Conservation (phyloP, 148 eudicot species). For the Camellia lanceoleosa region DNA sequence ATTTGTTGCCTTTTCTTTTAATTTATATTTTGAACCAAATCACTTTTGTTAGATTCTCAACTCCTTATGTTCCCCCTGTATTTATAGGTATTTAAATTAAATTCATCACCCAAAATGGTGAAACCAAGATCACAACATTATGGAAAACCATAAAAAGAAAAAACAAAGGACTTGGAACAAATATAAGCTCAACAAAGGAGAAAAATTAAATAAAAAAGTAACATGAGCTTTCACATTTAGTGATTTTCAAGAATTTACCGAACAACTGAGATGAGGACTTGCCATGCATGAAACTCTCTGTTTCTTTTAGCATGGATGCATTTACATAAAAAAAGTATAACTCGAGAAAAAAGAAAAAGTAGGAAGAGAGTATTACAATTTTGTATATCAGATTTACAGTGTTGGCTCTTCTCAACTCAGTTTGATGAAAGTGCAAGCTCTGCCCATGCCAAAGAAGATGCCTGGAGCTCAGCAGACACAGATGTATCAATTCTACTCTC, state of each 20-base stretch:
- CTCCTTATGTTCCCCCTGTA: too few species aligned
- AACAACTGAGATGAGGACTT: background rate
- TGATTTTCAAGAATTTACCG: background rate
- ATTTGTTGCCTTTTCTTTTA: too few species aligned
- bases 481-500: conserved; percentile 73
- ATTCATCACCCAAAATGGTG: too few species aligned
- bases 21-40: too few species aligned
- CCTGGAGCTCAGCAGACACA: conserved; percentile 63
- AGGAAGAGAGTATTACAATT: background rate
- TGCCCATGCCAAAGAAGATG: conserved; percentile 94
- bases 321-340: conserved; percentile 25
- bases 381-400: conserved; percentile 29
- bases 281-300: conserved; percentile 11
- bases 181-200: background rate
- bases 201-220: background rate
- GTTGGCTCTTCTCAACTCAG: conserved; percentile 32
- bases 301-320: conserved; percentile 13
- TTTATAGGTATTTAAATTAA: too few species aligned
- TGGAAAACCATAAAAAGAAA: background rate
- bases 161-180: background rate
- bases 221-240: background rate
- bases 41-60: too few species aligned
- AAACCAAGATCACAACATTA: too few species aligned
- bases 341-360: background rate
- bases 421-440: conserved; percentile 75